Conservation (phyloP, 2,329 filamentous ascomycete genomes). For the Xylaria sp. region DNA sequence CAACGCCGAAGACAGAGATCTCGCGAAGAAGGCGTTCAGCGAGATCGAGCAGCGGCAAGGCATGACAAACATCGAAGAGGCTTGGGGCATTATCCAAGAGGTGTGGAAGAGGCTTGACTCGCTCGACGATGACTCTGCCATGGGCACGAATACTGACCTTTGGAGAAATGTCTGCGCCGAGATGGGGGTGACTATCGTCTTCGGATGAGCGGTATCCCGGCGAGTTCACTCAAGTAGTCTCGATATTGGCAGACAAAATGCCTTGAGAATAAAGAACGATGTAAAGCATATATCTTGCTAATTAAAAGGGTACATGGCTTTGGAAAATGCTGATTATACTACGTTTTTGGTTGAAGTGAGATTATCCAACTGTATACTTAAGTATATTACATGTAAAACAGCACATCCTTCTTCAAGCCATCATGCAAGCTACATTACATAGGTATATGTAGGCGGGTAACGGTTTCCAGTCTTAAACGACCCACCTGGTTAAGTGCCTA, state of each 20-base stretch:
- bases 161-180: slow-evolving; percentile 69
- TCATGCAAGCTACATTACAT: no score
- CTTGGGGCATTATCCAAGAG: slow-evolving; percentile 70
- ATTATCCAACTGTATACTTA: no score
- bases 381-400: no score
- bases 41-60: slow-evolving; percentile 68
- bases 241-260: background rate
- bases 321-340: background rate
- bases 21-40: slow-evolving; percentile 63
- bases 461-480: no score
- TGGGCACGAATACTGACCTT: slow-evolving; percentile 53
- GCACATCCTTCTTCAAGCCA: no score
- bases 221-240: background rate
- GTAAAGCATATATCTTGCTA: no score
- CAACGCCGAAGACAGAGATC: slow-evolving; percentile 59
- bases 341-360: no score
- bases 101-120: slow-evolving; percentile 66
- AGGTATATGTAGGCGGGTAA: no score
- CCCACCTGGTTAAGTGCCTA: background rate
- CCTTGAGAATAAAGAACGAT: no score
- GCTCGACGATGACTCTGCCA: slow-evolving; percentile 42
- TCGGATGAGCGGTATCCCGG: slow-evolving; percentile 57
- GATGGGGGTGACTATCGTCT: slow-evolving; percentile 69
- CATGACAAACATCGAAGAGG: slow-evolving; percentile 72
- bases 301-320: background rate